Evolutionary conservation across 306 rosid genomes (phyloP).

Genomic region (Fragaria nilgerrensis): DNA sequence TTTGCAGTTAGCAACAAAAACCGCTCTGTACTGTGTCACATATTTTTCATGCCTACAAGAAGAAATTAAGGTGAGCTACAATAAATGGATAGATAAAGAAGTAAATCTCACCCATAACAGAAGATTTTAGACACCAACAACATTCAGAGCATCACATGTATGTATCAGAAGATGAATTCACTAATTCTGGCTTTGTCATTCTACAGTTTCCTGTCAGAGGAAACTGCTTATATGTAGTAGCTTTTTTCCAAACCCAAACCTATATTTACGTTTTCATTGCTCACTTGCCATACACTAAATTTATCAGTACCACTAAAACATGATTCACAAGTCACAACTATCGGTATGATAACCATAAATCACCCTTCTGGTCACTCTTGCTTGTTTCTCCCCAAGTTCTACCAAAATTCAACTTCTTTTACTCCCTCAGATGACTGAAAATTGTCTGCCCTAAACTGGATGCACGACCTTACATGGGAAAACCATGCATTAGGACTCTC

Average conservation of each 20-base stretch:
- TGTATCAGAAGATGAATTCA: not conserved
- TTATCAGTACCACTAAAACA: not conserved
- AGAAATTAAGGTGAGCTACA: conserved; percentile 13
- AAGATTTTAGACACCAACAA: not conserved
- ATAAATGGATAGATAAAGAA: not conserved
- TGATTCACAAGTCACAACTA: too few species aligned
- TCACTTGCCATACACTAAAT: not conserved
- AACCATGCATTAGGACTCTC: not conserved
- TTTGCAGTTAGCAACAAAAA: conserved; percentile 68
- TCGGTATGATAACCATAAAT: not conserved
- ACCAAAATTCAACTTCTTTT: not conserved
- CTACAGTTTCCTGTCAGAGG: not conserved
- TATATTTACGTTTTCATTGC: not conserved
- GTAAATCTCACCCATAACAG: not conserved
- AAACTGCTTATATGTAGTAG: not conserved
- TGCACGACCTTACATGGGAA: not conserved
- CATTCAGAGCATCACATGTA: not conserved
- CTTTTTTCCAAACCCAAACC: not conserved
- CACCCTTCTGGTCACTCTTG: not conserved
- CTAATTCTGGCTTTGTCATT: not conserved
- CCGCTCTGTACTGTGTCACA: conserved; percentile 73
- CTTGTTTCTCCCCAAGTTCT: not conserved
- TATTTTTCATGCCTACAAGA: conserved; percentile 74
- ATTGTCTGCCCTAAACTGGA: not conserved
- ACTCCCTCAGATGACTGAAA: not conserved